Conservation (phyloP, 1,284 basidiomycete genomes). For the Malassezia caprae region DNA sequence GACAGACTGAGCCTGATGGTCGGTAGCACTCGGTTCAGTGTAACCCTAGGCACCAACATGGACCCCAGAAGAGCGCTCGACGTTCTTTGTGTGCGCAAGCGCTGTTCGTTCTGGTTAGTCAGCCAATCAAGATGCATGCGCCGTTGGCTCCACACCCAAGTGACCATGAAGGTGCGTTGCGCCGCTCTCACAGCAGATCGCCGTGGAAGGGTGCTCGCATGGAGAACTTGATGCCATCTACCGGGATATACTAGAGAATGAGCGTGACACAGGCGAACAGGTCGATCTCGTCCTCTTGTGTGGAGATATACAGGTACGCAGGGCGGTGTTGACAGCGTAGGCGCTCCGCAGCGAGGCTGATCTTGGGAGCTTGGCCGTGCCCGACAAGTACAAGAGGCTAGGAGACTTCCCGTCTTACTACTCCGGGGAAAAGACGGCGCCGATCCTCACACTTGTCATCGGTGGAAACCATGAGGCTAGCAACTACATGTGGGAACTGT, state of each 20-base stretch:
- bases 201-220: constrained; percentile 90
- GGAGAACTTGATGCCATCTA: constrained; percentile 62
- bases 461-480: constrained; percentile 98
- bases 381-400: constrained; percentile 72
- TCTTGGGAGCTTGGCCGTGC: constrained; percentile 79
- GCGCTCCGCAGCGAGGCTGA: constrained; percentile 78
- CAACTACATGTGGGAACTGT: constrained; percentile 95
- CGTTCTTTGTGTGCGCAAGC: background rate
- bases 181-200: constrained; percentile 55
- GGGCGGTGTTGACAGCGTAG: constrained; percentile 48
- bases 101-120: background rate
- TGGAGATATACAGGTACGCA: constrained; percentile 66
- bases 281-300: constrained; percentile 73
- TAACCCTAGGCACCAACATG: constrained; percentile 4
- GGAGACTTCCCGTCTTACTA: constrained; percentile 70
- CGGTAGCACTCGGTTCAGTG: background rate
- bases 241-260: constrained; percentile 59
- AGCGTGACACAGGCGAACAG: constrained; percentile 57
- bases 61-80: background rate
- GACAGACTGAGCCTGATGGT: background rate
- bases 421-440: constrained; percentile 67
- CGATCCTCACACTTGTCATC: constrained; percentile 82
- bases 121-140: background rate
- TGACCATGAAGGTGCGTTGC: background rate
- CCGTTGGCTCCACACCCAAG: background rate